Percentiles rank a stretch among this genome's conserved stretches.
Evolutionary conservation across 1,139 yeast species (phyloP).

Genomic region (Taphrina deformans): DNA sequence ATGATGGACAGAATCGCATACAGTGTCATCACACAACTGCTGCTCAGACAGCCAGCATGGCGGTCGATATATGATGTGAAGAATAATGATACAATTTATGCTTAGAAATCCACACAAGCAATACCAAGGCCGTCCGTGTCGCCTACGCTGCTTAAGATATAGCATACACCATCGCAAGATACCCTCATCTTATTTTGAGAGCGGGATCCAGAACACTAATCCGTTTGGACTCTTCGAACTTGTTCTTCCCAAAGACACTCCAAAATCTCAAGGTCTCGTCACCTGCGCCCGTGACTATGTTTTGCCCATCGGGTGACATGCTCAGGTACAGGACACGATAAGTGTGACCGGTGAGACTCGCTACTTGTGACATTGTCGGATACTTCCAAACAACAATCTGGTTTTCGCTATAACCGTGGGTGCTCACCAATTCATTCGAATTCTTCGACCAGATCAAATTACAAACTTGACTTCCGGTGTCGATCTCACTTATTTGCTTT

Average conservation of each 20-base stretch:
- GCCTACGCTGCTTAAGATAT: neutral
- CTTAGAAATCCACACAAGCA: neutral
- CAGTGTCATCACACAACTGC: too few species aligned
- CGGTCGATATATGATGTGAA: too few species aligned
- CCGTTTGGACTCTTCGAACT: conserved; percentile 24
- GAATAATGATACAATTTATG: neutral
- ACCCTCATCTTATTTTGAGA: conserved; percentile 21
- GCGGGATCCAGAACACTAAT: conserved; percentile 29
- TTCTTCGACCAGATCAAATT: conserved; percentile 90
- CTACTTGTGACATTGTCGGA: conserved; percentile 88
- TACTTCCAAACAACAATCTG: conserved; percentile 94
- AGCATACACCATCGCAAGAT: neutral
- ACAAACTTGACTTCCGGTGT: conserved; percentile 95
- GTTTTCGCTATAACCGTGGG: conserved; percentile 91
- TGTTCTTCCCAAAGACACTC: conserved; percentile 39
- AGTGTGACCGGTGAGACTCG: conserved; percentile 91
- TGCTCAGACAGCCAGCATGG: too few species aligned
- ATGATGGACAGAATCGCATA: too few species aligned
- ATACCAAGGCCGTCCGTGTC: neutral
- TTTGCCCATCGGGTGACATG: conserved; percentile 94
- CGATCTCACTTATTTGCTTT: conserved; percentile 67
- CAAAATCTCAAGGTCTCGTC: conserved; percentile 73
- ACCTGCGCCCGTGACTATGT: conserved; percentile 98
- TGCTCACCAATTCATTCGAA: conserved; percentile 86
- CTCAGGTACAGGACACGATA: conserved; percentile 86